Base-by-base conservation (phyloP, 768 basidiomycete genomes). In the Lentinula detonsa region DNA sequence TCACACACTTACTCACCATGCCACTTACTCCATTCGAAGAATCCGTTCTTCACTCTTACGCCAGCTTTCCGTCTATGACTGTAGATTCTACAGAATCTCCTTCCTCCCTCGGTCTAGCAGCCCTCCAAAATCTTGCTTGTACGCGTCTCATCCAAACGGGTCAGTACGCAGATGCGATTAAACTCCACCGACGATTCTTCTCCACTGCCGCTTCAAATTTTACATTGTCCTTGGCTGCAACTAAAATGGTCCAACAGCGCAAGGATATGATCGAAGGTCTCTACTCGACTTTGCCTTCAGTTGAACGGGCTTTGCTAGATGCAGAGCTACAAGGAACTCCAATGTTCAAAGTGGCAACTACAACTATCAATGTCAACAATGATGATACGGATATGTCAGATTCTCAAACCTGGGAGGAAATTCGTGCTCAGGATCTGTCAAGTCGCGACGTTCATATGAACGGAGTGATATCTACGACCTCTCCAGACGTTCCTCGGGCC, bases 111-210 rank as follows among this genome's bases (percentile, higher is more conserved):
- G 81, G 84, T 2, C 69, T 86, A 28, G 78, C 85, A 5, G 75
- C 83, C 13, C 70, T 93, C 0, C 91, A 91, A 69, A 89, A 93
- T 63, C 79, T 93, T n/a, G 78, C 90, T 33, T 90, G 87, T 62
- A 83, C 88, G 15, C 86, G 92, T 9, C 81, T 93, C 8, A 81
- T 93, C 37, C 87, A 91, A 67, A 80, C 77, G 2, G 91, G 90
- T 3, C 81, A 83, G 61, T 85, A 87, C 65, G 73, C 80, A 0
- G 84, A 85, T n/a, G 92, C 90, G 8, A 82, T 93, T 68, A 87
- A 86, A 73, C 77, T 90, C 46, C 90, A 93, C 70, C 81, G 83
- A 54, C 77, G 81, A 65, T 86, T 90, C 64, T 56, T 40, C 16
- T n/a, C 53, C 10, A 18, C 28, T 43, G 37, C 40, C 40, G 23